A percentile compares a stretch with the other conserved stretches of the same genome.
Evolutionary conservation across 768 basidiomycete genomes (phyloP).

Genomic region (Bullera alba): DNA sequence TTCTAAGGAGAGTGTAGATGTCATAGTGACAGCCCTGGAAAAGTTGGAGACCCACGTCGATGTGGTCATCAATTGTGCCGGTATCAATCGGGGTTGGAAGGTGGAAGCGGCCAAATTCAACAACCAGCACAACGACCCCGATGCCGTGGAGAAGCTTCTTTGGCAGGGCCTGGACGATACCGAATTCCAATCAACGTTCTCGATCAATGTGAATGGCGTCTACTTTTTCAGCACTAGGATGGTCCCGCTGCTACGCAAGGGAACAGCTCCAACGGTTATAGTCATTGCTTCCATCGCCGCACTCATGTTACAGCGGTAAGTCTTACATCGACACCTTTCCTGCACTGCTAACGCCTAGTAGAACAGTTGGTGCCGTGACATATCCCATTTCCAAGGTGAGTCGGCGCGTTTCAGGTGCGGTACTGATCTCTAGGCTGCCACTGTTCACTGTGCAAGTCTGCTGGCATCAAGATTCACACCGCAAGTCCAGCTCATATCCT

Average conservation of each 20-base stretch:
- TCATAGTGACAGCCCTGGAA: slow-evolving; percentile 11
- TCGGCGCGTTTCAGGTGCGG: background rate
- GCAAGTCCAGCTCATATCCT: slow-evolving; percentile 5
- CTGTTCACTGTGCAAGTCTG: slow-evolving; percentile 11
- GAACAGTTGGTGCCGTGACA: slow-evolving; percentile 6
- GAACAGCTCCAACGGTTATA: slow-evolving; percentile 10
- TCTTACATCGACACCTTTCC: background rate
- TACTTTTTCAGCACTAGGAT: slow-evolving; percentile 23
- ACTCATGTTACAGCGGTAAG: slow-evolving; percentile 12
- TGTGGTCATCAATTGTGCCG: slow-evolving; percentile 29
- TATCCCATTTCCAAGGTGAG: slow-evolving; percentile 22
- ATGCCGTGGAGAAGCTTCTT: slow-evolving; percentile 11
- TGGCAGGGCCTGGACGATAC: slow-evolving; percentile 16
- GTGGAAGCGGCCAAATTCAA: slow-evolving; percentile 2
- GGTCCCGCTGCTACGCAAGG: slow-evolving; percentile 22
- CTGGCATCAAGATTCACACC: slow-evolving; percentile 19
- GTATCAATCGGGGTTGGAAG: slow-evolving; percentile 17
- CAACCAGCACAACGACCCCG: background rate
- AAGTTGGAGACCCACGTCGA: slow-evolving; percentile 8
- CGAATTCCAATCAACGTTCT: slow-evolving; percentile 3
- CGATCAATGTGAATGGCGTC: slow-evolving; percentile 7
- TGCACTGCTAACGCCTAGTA: background rate
- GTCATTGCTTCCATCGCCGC: slow-evolving; percentile 24
- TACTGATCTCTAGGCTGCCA: slow-evolving; percentile 2
- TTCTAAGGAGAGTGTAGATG: slow-evolving; percentile 17